These are phyloP conservation scores for Jaminaea rosea DNA, from an alignment of 1,284 basidiomycete species.

Conservation along the genomic window DNA sequence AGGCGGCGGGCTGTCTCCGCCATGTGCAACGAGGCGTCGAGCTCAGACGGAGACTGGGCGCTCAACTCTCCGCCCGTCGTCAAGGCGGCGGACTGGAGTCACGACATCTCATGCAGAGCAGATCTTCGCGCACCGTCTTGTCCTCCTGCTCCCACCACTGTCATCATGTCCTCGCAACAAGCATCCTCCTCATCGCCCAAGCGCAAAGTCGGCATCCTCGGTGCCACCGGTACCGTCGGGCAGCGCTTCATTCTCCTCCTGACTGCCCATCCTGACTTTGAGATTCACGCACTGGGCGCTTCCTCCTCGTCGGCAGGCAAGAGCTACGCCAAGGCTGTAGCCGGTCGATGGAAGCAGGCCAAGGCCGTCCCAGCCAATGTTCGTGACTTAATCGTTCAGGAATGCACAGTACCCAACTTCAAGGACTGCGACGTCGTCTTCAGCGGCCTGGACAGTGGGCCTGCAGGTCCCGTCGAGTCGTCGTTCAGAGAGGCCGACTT, in stretches of 20 bases:
- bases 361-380: slow-evolving; percentile 65
- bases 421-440: slow-evolving; percentile 79
- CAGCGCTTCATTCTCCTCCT: slow-evolving; percentile 75
- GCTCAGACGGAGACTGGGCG: too few relatives aligned
- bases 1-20: too few relatives aligned
- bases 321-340: slow-evolving; percentile 63
- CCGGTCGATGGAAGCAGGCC: slow-evolving; percentile 76
- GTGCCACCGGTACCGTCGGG: slow-evolving; percentile 67
- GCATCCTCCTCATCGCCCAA: slow-evolving; percentile 20
- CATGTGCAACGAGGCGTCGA: too few relatives aligned
- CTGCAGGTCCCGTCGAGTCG: slow-evolving; percentile 84
- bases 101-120: too few relatives aligned
- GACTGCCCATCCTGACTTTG: slow-evolving; percentile 80
- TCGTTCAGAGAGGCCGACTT: slow-evolving; percentile 80
- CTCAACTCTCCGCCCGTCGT: too few relatives aligned
- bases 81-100: too few relatives aligned
- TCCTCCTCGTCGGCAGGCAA: slow-evolving; percentile 81
- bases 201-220: slow-evolving; percentile 82
- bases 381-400: slow-evolving; percentile 63
- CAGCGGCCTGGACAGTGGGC: slow-evolving; percentile 87
- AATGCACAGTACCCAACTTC: slow-evolving; percentile 73
- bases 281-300: slow-evolving; percentile 77
- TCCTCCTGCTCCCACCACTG: background rate
- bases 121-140: too few relatives aligned
- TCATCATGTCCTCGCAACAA: too few relatives aligned